Evolutionary conservation across 2,329 filamentous ascomycete species (phyloP).

Genomic region (Ilyonectria mors-panacis): DNA sequence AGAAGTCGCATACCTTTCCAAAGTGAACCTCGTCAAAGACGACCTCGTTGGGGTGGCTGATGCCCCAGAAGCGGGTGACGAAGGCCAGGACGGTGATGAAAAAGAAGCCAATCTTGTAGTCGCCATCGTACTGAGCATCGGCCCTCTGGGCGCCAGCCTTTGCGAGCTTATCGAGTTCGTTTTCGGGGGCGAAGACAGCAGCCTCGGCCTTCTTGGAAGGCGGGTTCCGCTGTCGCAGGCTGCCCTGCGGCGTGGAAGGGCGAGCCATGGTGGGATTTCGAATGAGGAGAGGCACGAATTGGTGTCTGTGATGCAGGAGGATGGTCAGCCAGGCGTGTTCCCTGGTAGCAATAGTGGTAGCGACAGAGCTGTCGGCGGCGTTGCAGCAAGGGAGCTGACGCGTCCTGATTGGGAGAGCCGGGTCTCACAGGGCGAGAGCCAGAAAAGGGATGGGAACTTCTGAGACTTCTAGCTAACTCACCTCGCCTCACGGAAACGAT

Average conservation of each 20-base stretch:
- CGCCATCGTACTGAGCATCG: slow-evolving; percentile 74
- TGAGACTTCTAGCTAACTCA: slow-evolving; percentile 36
- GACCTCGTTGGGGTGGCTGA: slow-evolving; percentile 94
- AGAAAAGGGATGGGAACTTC: slow-evolving; percentile 1
- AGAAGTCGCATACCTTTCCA: slow-evolving; percentile 82
- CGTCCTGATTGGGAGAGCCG: slow-evolving; percentile 12
- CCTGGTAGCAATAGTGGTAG: background rate
- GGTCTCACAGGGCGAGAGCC: slow-evolving; percentile 20
- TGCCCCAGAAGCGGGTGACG: slow-evolving; percentile 94
- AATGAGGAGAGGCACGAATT: slow-evolving; percentile 14
- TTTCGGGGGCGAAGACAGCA: slow-evolving; percentile 57
- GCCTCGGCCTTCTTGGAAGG: slow-evolving; percentile 64
- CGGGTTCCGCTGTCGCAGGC: slow-evolving; percentile 72
- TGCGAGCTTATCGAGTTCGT: slow-evolving; percentile 66
- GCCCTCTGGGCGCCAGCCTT: slow-evolving; percentile 54
- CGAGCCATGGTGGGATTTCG: slow-evolving; percentile 59
- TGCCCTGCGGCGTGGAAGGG: slow-evolving; percentile 68
- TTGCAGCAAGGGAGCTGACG: slow-evolving; percentile 12
- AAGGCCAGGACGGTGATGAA: slow-evolving; percentile 90
- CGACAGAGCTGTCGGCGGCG: slow-evolving; percentile 1
- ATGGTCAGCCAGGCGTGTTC: slow-evolving; percentile 35
- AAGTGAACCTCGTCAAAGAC: slow-evolving; percentile 99
- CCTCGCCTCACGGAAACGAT: slow-evolving; percentile 44
- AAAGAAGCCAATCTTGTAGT: slow-evolving; percentile 84
- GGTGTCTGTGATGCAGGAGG: slow-evolving; percentile 31